Evolutionary conservation across 2,329 filamentous ascomycete species (phyloP).

Genomic region (Penicillium sp.): DNA sequence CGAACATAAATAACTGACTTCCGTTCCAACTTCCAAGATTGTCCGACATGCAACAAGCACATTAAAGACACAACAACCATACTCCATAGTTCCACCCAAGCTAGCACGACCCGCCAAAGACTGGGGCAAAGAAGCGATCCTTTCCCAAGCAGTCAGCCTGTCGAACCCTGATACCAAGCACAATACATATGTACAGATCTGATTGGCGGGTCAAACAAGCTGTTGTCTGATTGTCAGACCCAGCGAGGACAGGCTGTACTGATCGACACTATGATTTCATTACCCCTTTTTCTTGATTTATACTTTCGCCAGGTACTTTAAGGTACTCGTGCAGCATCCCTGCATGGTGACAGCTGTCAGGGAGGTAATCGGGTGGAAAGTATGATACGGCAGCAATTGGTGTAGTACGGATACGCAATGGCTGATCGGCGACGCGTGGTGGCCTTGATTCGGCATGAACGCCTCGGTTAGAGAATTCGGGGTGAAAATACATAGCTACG

Average conservation of each 20-base stretch:
- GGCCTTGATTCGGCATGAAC: constrained; percentile 1
- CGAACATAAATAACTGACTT: not conserved
- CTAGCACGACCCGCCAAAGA: not conserved
- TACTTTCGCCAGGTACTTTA: not conserved
- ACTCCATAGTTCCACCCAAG: not conserved
- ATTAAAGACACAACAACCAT: not conserved
- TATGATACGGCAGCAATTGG: not conserved
- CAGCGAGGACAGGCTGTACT: not conserved
- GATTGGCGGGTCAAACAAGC: not conserved
- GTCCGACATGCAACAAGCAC: not conserved
- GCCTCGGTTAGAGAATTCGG: constrained; percentile 6
- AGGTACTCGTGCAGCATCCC: not conserved
- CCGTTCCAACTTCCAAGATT: not conserved
- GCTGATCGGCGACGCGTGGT: not conserved
- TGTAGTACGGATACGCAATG: too few species aligned
- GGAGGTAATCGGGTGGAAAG: constrained; percentile 6
- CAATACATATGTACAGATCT: not conserved
- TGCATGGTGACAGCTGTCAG: constrained; percentile 8
- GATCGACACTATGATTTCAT: not conserved
- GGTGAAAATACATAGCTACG: not conserved
- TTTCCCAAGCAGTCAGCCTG: not conserved
- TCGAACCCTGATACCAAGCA: constrained; percentile 1
- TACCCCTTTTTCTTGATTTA: not conserved
- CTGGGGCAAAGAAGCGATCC: not conserved
- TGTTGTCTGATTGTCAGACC: not conserved